Conservation (phyloP, 1,284 basidiomycete species). For the Ceratobasidium sp. region DNA sequence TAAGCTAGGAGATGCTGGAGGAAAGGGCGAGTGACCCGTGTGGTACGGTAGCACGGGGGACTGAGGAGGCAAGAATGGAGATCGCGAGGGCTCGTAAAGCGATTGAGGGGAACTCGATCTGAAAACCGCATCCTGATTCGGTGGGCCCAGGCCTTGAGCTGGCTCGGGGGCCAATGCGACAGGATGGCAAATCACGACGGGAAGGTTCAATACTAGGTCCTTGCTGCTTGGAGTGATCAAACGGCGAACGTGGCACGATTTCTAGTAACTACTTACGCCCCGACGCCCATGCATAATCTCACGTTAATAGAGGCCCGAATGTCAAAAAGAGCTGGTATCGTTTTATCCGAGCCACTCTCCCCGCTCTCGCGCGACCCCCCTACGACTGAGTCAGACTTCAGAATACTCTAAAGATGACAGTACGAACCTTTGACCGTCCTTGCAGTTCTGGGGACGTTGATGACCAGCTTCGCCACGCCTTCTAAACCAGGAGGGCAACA, state of each 20-base stretch:
- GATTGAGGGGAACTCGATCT: slow-evolving; percentile 41
- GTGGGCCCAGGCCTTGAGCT: slow-evolving; percentile 1
- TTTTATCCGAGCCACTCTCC: slow-evolving; percentile 47
- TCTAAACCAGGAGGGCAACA: slow-evolving; percentile 71
- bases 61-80: slow-evolving; percentile 23
- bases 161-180: slow-evolving; percentile 53
- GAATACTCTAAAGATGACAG: background rate
- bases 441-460: slow-evolving; percentile 69
- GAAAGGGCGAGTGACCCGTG: slow-evolving; percentile 25
- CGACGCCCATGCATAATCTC: slow-evolving; percentile 66
- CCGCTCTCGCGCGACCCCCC: slow-evolving; percentile 54
- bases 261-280: slow-evolving; percentile 55
- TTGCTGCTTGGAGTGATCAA: slow-evolving; percentile 55
- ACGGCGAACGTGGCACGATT: background rate
- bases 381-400: slow-evolving; percentile 49
- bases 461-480: slow-evolving; percentile 74
- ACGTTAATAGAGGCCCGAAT: slow-evolving; percentile 62
- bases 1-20: slow-evolving; percentile 38
- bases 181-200: slow-evolving; percentile 69
- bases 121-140: slow-evolving; percentile 1
- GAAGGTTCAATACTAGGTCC: slow-evolving; percentile 67
- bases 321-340: slow-evolving; percentile 59
- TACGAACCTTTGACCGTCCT: slow-evolving; percentile 61
- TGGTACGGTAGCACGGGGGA: slow-evolving; percentile 17
- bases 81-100: slow-evolving; percentile 29